Base-by-base conservation (phyloP, 805 yeast species). In the Candida maesae region DNA sequence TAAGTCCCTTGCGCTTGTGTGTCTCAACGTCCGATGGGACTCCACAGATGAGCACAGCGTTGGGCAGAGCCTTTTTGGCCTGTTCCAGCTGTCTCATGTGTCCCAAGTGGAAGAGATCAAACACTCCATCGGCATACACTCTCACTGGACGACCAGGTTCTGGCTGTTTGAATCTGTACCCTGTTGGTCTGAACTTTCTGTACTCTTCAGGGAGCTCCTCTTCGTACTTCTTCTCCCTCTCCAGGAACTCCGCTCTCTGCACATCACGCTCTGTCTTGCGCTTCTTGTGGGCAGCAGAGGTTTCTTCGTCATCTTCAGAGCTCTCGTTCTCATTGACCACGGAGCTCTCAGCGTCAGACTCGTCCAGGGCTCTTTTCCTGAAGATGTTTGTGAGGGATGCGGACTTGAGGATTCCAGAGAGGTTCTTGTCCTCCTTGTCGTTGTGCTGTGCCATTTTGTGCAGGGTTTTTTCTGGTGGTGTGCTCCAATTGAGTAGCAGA, bases 51-150 rank as follows among this genome's bases (percentile, higher is more conserved):
- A 93, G 71, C 42, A 78, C 74, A 24, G 85, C 95, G 53, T 87
- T 87, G 11, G 86, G 84, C 47, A 93, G 79, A 13, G 95, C 78
- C 61, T 91, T 90, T 56, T 93, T 91, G 53, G 98, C 91, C 66
- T 93, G 99, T 60, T 93, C 98, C 53, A 93, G 71, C 63, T 93
- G 99, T 58, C 89, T 80, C 99, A 93, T 93, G 61, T 93, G 99
- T 18, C 99, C 99, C 57, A 93, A 63, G 64, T 93, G 99, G 67
- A 93, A 93, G 47, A 93, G 68, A 65, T 93, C 99, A 68, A 93
- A 93, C 15, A 93, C 96, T 39, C 99, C 99, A 65, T 93, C 99
- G 6, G 99, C 99, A 61, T 93, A 93, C n/a, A 93, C 78, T 45
- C 99, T 74, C 21, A 93, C 79, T 1, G 96, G 90, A 44, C 96